Base-by-base conservation (phyloP, 1,284 basidiomycete genomes). In the Pascua guehoae region DNA sequence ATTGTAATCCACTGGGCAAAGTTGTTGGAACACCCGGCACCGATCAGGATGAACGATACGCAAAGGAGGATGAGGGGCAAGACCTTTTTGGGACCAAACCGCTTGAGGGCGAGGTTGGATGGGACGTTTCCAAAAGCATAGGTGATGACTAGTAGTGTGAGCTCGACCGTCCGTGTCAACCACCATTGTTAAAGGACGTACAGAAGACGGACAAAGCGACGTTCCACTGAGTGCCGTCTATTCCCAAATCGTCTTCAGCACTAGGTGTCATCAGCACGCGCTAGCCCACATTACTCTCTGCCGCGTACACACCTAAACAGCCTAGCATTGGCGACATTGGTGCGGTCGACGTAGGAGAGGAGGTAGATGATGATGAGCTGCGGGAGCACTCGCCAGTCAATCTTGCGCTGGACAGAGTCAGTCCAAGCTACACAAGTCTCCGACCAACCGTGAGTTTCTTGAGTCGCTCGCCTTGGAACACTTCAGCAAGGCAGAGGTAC, bases 361-460 rank as follows among this genome's bases (percentile, higher is more conserved):
- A n/a, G 79, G 79, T 66, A 68, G 44, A 68, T 57, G 45, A 64
- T 55, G 51, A 64, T 58, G 39, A 64, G 49, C 41, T 54, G 56
- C 2, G 10, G 79, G 78, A 0, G 80, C 79, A 59, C 79, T 79
- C 18, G 79, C 78, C 12, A 80, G 80, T 56, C 77, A 77, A 53
- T 73, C 78, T 24, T 74, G 70, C 38, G 72, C 79, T 0, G 68
- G 74, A 32, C 24, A 3, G 24, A 1, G 78, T 77, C 0, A 59
- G 68, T 32, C 24, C 38, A 8, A 57, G 77, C 75, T 16, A 12
- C 43, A 9, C 16, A 39, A 12, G 7, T 32, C 4, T 32, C 24
- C 14, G 38, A 61, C 65, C 53, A 46, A 68, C 66, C 1, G 65
- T 66, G 7, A 68, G 55, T 42, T 60, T 60, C 41, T 53, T 54